Conservation (phyloP, 2,329 filamentous ascomycete species). For the Penicillium thymicola region DNA sequence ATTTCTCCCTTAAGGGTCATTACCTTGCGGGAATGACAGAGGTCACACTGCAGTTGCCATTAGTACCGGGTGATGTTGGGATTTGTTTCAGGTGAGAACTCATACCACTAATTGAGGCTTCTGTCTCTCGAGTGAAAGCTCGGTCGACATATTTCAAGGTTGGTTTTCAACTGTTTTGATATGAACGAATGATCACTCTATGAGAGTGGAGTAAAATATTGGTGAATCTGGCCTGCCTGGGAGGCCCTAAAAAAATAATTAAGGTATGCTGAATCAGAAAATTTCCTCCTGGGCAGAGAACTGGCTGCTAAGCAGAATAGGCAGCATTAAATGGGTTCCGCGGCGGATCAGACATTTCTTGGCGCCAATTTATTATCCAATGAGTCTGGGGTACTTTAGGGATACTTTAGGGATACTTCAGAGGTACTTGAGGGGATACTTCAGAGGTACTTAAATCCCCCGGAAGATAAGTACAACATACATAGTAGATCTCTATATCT, state of each 20-base stretch:
- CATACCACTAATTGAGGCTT: background rate
- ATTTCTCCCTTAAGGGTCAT: too few relatives aligned
- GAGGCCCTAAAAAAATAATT: background rate
- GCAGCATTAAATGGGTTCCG: background rate
- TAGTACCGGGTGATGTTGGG: background rate
- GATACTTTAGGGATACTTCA: background rate
- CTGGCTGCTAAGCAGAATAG: background rate
- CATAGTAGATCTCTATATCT: background rate
- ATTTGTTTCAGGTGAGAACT: background rate
- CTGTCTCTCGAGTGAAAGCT: background rate
- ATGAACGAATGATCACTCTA: background rate
- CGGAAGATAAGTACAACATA: background rate
- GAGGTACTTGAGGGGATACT: background rate
- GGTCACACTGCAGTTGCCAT: constrained; percentile 14
- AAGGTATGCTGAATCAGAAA: background rate
- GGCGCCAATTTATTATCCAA: background rate
- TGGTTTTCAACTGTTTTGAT: background rate
- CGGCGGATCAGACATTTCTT: background rate
- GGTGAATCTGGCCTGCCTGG: background rate
- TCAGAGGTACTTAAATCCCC: background rate
- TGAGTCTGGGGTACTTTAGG: background rate
- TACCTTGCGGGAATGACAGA: constrained; percentile 22
- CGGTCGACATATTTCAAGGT: background rate
- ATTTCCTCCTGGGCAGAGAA: background rate
- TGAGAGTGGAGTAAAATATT: background rate